Conservation (phyloP, 306 rosid genomes). For the Acmispon strigosus region DNA sequence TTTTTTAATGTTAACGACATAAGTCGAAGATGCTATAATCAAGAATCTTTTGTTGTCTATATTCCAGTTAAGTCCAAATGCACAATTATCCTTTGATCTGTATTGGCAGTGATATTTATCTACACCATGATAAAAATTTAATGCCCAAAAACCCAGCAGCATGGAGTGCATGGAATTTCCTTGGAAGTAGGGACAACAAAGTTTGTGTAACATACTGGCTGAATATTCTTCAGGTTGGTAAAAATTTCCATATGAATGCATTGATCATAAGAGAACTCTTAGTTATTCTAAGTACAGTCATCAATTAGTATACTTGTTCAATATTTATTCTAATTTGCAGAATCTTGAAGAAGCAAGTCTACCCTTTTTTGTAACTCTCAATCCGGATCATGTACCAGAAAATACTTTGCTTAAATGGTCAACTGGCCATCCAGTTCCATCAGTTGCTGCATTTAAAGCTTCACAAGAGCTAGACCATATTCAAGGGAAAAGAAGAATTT, state of each 20-base stretch:
- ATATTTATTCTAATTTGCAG: slow-evolving; percentile 39
- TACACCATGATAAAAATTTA: slow-evolving; percentile 79
- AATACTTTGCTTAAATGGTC: slow-evolving; percentile 65
- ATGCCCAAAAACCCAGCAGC: slow-evolving; percentile 94
- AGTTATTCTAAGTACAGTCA: not conserved
- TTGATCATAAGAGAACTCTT: not conserved
- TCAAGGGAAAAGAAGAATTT: slow-evolving; percentile 87
- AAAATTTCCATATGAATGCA: not conserved
- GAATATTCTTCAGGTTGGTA: slow-evolving; percentile 80
- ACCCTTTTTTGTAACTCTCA: slow-evolving; percentile 80
- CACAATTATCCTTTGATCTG: slow-evolving; percentile 35
- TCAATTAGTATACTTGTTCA: not conserved
- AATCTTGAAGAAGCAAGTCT: slow-evolving; percentile 52
- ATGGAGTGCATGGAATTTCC: slow-evolving; percentile 98
- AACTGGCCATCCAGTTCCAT: slow-evolving; percentile 82
- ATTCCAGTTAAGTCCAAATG: slow-evolving; percentile 21
- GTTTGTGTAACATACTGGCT: slow-evolving; percentile 92
- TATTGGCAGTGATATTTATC: slow-evolving; percentile 88
- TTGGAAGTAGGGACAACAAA: slow-evolving; percentile 54
- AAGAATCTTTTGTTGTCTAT: slow-evolving; percentile 2
- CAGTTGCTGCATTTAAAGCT: slow-evolving; percentile 81
- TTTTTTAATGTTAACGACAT: not conserved
- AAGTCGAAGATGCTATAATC: not conserved
- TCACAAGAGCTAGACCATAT: slow-evolving; percentile 49
- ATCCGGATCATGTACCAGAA: slow-evolving; percentile 66